Evolutionary conservation across 164 flowering plant genomes (phyloP).

Genomic region (Malania oleifera): DNA sequence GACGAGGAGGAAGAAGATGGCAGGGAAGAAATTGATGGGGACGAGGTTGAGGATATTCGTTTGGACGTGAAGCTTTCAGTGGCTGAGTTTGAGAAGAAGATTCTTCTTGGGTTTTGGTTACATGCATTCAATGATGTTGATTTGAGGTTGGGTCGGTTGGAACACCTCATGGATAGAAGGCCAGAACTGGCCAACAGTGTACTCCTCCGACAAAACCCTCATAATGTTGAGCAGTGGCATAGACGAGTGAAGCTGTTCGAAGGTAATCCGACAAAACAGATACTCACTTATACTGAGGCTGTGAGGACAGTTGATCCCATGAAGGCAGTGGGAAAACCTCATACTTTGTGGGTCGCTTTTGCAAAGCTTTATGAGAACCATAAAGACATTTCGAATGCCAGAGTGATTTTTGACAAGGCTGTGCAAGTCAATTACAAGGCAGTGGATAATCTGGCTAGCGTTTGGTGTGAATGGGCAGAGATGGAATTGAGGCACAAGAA

Average conservation of each 20-base stretch:
- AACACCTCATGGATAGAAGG: slow-evolving; percentile 72
- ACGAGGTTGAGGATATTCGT: slow-evolving; percentile 34
- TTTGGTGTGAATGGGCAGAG: slow-evolving; percentile 98
- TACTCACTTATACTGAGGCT: slow-evolving; percentile 86
- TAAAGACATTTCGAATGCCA: slow-evolving; percentile 73
- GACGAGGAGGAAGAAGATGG: slow-evolving; percentile 45
- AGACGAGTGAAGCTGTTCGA: slow-evolving; percentile 85
- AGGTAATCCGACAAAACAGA: slow-evolving; percentile 76
- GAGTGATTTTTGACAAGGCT: slow-evolving; percentile 93
- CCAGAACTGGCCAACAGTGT: slow-evolving; percentile 94
- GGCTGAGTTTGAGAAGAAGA: slow-evolving; percentile 43
- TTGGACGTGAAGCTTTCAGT: slow-evolving; percentile 39
- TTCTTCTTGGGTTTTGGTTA: slow-evolving; percentile 68
- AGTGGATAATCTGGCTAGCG: slow-evolving; percentile 82
- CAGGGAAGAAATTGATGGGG: slow-evolving; percentile 21
- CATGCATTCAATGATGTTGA: slow-evolving; percentile 73
- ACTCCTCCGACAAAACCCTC: slow-evolving; percentile 90
- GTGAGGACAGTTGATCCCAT: slow-evolving; percentile 92
- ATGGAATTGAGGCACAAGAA: slow-evolving; percentile 83
- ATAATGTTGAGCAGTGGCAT: slow-evolving; percentile 98
- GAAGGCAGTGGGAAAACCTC: slow-evolving; percentile 98
- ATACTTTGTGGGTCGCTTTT: slow-evolving; percentile 92
- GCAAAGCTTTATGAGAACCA: slow-evolving; percentile 80
- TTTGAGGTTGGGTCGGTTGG: slow-evolving; percentile 74
- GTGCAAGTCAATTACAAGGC: slow-evolving; percentile 85